Percentiles rank a stretch among this genome's conserved stretches.
phyloP scores from a whole-genome alignment of 257 asterid genomes.

The Gentiana dahurica region DNA sequence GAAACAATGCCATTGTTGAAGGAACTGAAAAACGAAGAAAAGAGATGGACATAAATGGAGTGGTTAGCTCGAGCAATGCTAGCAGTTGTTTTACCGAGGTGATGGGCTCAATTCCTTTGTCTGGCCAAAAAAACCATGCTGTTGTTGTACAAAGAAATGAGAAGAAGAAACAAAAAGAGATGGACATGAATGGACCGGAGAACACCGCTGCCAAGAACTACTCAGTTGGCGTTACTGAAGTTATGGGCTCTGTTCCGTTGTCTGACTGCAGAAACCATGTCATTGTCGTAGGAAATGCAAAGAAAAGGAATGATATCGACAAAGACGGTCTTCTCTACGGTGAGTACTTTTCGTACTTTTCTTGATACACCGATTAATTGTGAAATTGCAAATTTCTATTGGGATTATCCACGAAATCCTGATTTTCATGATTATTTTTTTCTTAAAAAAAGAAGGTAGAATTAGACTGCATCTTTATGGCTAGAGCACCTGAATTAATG shows the following conservation, averaged over 20 bases:
- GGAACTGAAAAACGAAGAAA: slow-evolving; percentile 44
- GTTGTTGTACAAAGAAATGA: slow-evolving; percentile 23
- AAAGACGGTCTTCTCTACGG: slow-evolving; percentile 63
- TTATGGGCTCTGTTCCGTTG: slow-evolving; percentile 12
- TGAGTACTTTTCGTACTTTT: slow-evolving; percentile 30
- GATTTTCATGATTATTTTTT: no score
- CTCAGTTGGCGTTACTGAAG: slow-evolving; percentile 13
- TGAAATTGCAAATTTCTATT: no score
- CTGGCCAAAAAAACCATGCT: slow-evolving; percentile 21
- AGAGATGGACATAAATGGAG: slow-evolving; percentile 41
- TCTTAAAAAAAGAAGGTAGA: no score
- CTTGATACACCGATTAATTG: neutral
- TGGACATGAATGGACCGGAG: slow-evolving; percentile 44
- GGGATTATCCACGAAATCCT: no score
- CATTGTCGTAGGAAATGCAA: slow-evolving; percentile 27
- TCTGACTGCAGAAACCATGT: slow-evolving; percentile 24
- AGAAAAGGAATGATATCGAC: slow-evolving; percentile 44
- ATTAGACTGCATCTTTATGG: no score
- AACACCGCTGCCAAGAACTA: no score
- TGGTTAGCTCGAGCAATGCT: no score
- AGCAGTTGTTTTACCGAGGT: slow-evolving; percentile 5
- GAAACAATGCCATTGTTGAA: slow-evolving; percentile 22
- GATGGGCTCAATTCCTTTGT: slow-evolving; percentile 14
- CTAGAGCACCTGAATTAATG: no score
- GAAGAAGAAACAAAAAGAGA: slow-evolving; percentile 43